Evolutionary conservation across 1,284 basidiomycete species (phyloP), one percentile per base, ranked within the genome.

Genomic region (Schizophyllum commune): DNA sequence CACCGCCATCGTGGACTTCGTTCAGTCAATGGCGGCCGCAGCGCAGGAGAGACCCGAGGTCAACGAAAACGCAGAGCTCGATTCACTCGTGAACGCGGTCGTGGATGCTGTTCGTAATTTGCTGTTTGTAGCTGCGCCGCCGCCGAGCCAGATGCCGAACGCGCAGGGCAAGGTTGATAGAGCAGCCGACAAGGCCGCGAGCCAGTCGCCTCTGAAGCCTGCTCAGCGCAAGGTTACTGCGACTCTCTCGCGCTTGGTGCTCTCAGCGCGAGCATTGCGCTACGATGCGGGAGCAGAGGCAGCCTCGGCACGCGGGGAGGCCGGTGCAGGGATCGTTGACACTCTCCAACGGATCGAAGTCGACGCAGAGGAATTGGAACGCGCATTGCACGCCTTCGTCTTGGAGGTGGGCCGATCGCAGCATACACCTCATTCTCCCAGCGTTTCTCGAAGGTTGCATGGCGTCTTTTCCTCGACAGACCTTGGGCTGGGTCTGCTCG

Each of bases 201-300:
- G 58, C 47, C 58, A 58, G 19, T 17, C 84, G 2, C 75, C 88
- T 6, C 75, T 90, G 47, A 90, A 90, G 71, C 85, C 86, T 17
- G 83, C 84, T 0, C 89, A 91, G 63, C 79, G 88, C 52, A 89
- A 89, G 67, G 88, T 91, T 32, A 90, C 89, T 1, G 88, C 89
- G 13, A 91, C 89, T 0, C 74, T 91, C 19, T 91, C 89, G 8
- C 84, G 90, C 68, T 74, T 91, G 17, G 88, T 91, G 8, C 76
- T 91, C 1, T 90, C 89, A 6, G 86, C 88, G 22, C 82, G 89
- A 56, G 89, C 89, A 0, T 84, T 90, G 75, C 83, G 88, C 67
- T 91, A 89, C 64, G 87, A 91, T 68, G 86, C 86, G 0, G 39
- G 39, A 17, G 39, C 39, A 17, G 39, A 47, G 39, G 39, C 39